Evolutionary conservation across 148 eudicot genomes (phyloP), one percentile per base, ranked within the genome.

Genomic region (Fagopyrum tataricum): DNA sequence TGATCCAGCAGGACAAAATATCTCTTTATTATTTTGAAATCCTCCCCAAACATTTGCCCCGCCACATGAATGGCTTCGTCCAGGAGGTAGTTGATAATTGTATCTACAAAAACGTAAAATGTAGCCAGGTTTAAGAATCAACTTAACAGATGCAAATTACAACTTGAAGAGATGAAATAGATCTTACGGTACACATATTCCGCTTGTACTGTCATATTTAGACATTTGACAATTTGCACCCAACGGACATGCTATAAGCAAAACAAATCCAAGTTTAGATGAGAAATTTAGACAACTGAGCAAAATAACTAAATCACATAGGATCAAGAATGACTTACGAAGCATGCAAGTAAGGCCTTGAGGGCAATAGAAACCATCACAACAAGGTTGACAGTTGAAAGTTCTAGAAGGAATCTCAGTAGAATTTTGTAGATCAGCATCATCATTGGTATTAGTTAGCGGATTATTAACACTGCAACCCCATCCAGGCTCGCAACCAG

Each of bases 21-120:
- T 59, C 71, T 90, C 84, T 15, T 46, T 47, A 74, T 87, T 87
- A 23, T 74, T 81, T 51, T 62, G 70, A 69, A 82, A 67, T 85
- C 90, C 94, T 53, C 97, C 90, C 99, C 99, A 95, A 44, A 82
- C 80, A 75, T 95, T 88, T 40, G 99, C 99, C 78, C 91, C 99
- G 23, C 99, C 99, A 79, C 99, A 95, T 1, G 86, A 83, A 78
- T 88, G 97, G 74, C 82, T 82, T 48, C 78, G 62, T 41, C 87
- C 92, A 51, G 86, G 76, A 26, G 99, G 97, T 20, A 87, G 80
- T 72, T 81, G 87, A 77, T 95, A 95, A 11, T 47, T 58, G 81
- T 95, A 95, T 80, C 97, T 95, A 88, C 79, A 76, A 39, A n/a
- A 70, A 11, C 14, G 3, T 23, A 23, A 12, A 59, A 7, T 23